A percentile compares a stretch with the other conserved stretches of the same genome.
These are phyloP conservation scores for Myxozyma neglecta DNA, from an alignment of 805 yeast genomes.

Conservation along the genomic window DNA sequence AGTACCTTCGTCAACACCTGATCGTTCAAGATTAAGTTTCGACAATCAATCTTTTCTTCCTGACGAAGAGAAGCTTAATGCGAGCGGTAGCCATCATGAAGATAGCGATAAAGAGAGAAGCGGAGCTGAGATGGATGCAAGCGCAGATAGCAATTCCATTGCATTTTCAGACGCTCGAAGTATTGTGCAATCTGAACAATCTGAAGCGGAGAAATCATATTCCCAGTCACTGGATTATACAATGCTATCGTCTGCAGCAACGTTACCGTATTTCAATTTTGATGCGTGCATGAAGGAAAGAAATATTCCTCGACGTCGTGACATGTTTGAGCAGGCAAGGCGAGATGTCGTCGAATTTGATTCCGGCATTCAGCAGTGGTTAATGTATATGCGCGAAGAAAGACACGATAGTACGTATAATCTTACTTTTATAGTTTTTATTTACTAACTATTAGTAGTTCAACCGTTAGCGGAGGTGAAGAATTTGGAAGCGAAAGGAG, in stretches of 20 bases:
- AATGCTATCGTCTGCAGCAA: constrained; percentile 1
- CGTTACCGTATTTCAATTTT: constrained; percentile 12
- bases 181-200: not conserved
- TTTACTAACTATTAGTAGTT: constrained; percentile 4
- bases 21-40: too few relatives aligned
- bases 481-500: not conserved
- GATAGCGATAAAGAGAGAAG: too few relatives aligned
- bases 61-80: too few relatives aligned
- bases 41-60: too few relatives aligned
- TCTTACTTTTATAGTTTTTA: not conserved
- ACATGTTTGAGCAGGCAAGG: constrained; percentile 17
- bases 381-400: constrained; percentile 22
- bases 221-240: not conserved
- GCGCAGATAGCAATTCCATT: not conserved
- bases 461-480: constrained; percentile 9
- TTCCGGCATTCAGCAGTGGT: constrained; percentile 22
- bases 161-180: constrained; percentile 8
- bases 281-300: constrained; percentile 10
- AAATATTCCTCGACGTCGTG: constrained; percentile 7
- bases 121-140: not conserved
- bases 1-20: not conserved
- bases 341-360: constrained; percentile 9
- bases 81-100: too few relatives aligned
- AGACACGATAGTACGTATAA: constrained; percentile 17
- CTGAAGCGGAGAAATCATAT: not conserved